A percentile compares a stretch with the other conserved stretches of the same genome.
These are phyloP conservation scores for Alternaria ethzedia DNA, from an alignment of 2,329 filamentous ascomycete species.

Conservation along the genomic window DNA sequence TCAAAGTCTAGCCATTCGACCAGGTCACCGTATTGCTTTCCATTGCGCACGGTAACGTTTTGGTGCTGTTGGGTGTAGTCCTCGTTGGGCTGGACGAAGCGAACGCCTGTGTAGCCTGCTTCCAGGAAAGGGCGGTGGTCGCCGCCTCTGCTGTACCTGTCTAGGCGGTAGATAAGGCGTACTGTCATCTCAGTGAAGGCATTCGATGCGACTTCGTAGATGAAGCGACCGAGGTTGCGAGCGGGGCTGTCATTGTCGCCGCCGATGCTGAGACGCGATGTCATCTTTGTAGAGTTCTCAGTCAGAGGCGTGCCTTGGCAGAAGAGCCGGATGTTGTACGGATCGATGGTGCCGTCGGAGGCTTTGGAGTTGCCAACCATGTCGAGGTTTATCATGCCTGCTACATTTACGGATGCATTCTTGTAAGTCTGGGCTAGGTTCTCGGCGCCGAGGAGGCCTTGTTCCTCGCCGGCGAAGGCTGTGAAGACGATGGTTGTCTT, in stretches of 20 bases:
- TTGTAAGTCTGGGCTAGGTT: slow-evolving; percentile 59
- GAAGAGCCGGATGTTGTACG: slow-evolving; percentile 60
- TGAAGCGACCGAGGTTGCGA: slow-evolving; percentile 60
- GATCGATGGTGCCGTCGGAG: slow-evolving; percentile 52
- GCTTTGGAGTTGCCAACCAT: slow-evolving; percentile 58
- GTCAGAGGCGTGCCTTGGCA: slow-evolving; percentile 55
- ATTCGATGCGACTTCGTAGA: slow-evolving; percentile 60
- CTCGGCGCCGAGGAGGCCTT: slow-evolving; percentile 58
- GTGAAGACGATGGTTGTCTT: slow-evolving; percentile 60
- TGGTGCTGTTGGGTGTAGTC: slow-evolving; percentile 64
- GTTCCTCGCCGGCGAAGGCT: slow-evolving; percentile 63
- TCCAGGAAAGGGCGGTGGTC: slow-evolving; percentile 62
- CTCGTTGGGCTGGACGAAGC: slow-evolving; percentile 63
- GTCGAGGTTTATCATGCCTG: slow-evolving; percentile 63
- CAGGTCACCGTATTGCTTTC: slow-evolving; percentile 61
- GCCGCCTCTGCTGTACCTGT: slow-evolving; percentile 62
- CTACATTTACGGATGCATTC: slow-evolving; percentile 57
- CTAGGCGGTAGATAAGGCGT: slow-evolving; percentile 60
- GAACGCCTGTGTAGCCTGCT: slow-evolving; percentile 58
- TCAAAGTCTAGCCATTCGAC: slow-evolving; percentile 61
- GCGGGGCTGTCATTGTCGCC: slow-evolving; percentile 60
- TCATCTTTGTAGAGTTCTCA: slow-evolving; percentile 46
- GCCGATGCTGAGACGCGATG: slow-evolving; percentile 45
- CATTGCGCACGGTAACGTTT: slow-evolving; percentile 55
- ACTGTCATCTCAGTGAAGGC: slow-evolving; percentile 59